Conservation (phyloP, 2,329 filamentous ascomycete species). For the Trichocomaceae sp. region DNA sequence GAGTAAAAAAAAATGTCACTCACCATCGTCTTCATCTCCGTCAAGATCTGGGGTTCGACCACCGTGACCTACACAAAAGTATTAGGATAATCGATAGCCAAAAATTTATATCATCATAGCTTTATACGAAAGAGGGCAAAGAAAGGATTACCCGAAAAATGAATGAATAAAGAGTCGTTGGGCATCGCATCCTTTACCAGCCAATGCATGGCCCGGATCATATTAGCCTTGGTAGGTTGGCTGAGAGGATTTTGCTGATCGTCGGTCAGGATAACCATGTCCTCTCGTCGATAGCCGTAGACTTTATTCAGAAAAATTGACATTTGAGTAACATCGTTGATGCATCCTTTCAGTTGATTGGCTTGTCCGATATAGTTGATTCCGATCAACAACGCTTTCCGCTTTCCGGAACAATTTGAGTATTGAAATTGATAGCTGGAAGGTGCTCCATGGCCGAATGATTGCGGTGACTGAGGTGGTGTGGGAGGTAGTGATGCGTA, state of each 20-base stretch:
- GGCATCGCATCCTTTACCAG: constrained; percentile 88
- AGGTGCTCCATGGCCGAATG: constrained; percentile 74
- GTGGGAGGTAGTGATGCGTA: constrained; percentile 6
- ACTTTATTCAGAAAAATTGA: constrained; percentile 76
- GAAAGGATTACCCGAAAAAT: constrained; percentile 69
- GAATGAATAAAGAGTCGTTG: constrained; percentile 93
- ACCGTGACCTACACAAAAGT: constrained; percentile 53
- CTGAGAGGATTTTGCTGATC: constrained; percentile 97
- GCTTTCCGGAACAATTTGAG: constrained; percentile 77
- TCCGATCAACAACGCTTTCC: constrained; percentile 84
- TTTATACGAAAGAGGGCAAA: background rate
- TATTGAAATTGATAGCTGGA: constrained; percentile 82
- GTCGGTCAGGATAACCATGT: constrained; percentile 95
- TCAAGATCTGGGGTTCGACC: constrained; percentile 67
- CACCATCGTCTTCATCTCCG: constrained; percentile 66
- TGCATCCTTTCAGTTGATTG: constrained; percentile 82
- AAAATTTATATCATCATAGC: background rate
- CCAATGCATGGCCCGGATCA: constrained; percentile 95
- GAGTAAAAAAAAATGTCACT: background rate
- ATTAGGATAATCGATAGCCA: background rate
- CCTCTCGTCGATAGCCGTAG: constrained; percentile 86
- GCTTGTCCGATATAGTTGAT: constrained; percentile 95
- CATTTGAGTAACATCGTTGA: constrained; percentile 98
- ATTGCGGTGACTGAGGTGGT: constrained; percentile 54
- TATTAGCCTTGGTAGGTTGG: constrained; percentile 90